These are phyloP conservation scores for Hydrangea macrophylla DNA, from an alignment of 148 eudicot species.

Conservation along the genomic window DNA sequence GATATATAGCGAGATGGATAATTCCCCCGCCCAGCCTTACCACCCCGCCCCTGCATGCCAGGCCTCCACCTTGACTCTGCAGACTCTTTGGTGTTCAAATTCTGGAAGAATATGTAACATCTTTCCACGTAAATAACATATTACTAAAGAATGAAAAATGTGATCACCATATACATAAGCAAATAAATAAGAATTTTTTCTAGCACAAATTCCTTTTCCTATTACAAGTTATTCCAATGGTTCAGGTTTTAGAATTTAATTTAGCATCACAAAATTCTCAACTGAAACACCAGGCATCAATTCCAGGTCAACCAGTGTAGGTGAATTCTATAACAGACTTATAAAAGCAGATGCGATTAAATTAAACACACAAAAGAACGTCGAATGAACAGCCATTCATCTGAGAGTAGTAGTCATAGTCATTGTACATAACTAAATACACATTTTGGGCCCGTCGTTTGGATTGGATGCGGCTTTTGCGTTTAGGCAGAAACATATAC, in stretches of 20 bases:
- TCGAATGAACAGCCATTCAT: not conserved
- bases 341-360: not conserved
- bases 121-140: no score
- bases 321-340: not conserved
- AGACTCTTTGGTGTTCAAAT: slow-evolving; percentile 32
- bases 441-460: no score
- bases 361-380: not conserved
- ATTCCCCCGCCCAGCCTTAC: slow-evolving; percentile 56
- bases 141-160: no score
- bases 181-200: no score
- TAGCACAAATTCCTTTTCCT: no score
- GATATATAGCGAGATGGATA: slow-evolving; percentile 32
- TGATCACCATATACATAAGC: no score
- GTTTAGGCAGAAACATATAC: no score
- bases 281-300: not conserved
- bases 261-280: not conserved
- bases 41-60: slow-evolving; percentile 47
- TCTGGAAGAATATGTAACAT: slow-evolving; percentile 31
- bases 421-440: not conserved
- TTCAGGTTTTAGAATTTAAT: not conserved
- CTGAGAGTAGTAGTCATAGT: not conserved
- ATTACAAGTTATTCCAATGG: not conserved
- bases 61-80: slow-evolving; percentile 43
- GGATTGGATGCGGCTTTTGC: no score
- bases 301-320: not conserved